Base-by-base conservation (phyloP, 345 rosid species). In the Camelina neglecta region DNA sequence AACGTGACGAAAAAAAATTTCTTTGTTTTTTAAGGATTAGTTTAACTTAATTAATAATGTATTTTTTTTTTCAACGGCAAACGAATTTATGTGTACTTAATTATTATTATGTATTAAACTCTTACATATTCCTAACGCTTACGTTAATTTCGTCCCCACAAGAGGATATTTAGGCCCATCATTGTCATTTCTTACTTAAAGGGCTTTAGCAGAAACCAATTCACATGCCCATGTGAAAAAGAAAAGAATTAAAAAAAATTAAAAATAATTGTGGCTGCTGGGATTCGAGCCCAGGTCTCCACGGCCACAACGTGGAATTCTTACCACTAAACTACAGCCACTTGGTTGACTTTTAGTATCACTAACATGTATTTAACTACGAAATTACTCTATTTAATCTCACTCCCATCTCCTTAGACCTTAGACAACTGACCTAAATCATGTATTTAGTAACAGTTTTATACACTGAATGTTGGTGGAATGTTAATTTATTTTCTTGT, bases 271-370 rank as follows among this genome's bases (percentile, higher is more conserved):
- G 92, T 87, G 89, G 89, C 90, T 86, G 91, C 89, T 87, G 86
- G 94, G 92, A 86, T 83, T 87, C 90, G 88, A 87, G 92, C 92
- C 90, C 88, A 84, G 90, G 89, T 87, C 90, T 84, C 59, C 86
- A 90, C 89, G 91, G 93, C 91, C 93, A 90, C 93, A 85, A 88
- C 88, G 88, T 90, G 85, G 87, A 85, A 86, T 90, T 88, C 89
- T 85, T 7, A 88, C 96, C 89, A 86, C 96, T 90, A 88, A 85
- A 84, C 91, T 88, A 88, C 92, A 88, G 87, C 88, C 89, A 84
- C 91, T 29, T 6, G 2, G 0, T 2, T 49, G 54, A 0, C 7
- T 11, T 4, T 11, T 0, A 11, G 13, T 7, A 38, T 36, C 36
- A 35, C 8, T 7, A 35, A 35, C 5, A 5, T 0, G 1, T 6